Evolutionary conservation across 1,284 basidiomycete species (phyloP).

Genomic region (Ustilago tritici): DNA sequence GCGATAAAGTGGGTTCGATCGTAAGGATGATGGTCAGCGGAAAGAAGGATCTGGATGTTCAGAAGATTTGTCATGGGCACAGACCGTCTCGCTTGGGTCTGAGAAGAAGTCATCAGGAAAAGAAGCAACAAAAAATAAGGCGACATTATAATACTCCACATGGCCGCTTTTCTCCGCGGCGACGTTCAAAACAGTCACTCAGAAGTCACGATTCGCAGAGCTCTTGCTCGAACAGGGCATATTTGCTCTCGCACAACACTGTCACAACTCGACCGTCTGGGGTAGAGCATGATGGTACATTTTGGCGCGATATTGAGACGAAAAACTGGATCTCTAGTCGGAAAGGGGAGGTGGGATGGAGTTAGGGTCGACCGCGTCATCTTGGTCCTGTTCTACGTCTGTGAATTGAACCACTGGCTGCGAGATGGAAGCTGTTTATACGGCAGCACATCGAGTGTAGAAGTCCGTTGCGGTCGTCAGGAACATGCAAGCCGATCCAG

Average conservation of each 20-base stretch:
- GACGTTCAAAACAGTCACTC: background rate
- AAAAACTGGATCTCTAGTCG: slow-evolving; percentile 4
- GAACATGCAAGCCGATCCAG: background rate
- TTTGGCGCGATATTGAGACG: background rate
- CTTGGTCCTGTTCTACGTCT: slow-evolving; percentile 42
- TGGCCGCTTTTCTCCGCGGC: slow-evolving; percentile 5
- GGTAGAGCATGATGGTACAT: background rate
- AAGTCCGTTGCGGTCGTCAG: background rate
- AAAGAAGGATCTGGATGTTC: background rate
- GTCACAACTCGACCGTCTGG: background rate
- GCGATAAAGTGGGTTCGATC: background rate
- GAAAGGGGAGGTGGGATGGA: slow-evolving; percentile 38
- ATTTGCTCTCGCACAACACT: background rate
- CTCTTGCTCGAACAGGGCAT: background rate
- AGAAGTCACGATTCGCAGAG: background rate
- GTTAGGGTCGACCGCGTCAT: slow-evolving; percentile 34
- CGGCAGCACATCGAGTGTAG: background rate
- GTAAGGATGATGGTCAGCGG: background rate
- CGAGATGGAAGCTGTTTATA: slow-evolving; percentile 32
- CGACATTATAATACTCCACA: slow-evolving; percentile 4
- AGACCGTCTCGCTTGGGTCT: slow-evolving; percentile 2
- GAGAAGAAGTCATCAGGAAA: background rate
- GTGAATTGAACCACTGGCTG: slow-evolving; percentile 47
- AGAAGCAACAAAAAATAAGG: background rate
- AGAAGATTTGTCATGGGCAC: slow-evolving; percentile 13